A percentile compares a stretch with the other conserved stretches of the same genome.
phyloP scores from a whole-genome alignment of 176 grass and related monocot species.

The Thalia dealbata region DNA sequence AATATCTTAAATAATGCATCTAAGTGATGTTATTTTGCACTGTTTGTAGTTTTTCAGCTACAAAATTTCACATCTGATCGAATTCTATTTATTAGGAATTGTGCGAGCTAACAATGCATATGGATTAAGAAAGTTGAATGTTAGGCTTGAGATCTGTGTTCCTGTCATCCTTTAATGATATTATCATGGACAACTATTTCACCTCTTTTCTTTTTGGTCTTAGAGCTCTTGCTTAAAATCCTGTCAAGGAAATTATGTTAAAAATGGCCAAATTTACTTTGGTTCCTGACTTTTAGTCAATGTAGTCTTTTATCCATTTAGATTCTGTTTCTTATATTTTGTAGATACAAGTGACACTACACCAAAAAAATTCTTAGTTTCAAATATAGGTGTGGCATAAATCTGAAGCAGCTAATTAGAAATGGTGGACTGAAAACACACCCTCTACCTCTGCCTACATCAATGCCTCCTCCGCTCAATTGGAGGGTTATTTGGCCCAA shows the following conservation, averaged over 20 bases:
- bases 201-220: not conserved
- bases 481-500: too few species aligned
- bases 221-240: not conserved
- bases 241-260: not conserved
- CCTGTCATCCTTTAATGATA: slow-evolving; percentile 13
- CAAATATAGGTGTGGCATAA: too few species aligned
- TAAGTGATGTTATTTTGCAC: not conserved
- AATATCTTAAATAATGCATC: not conserved
- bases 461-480: too few species aligned
- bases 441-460: too few species aligned
- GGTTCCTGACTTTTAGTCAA: too few species aligned
- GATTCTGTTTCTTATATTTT: too few species aligned
- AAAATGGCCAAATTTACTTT: too few species aligned
- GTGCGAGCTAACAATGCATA: slow-evolving; percentile 36
- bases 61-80: not conserved
- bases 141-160: slow-evolving; percentile 48
- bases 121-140: slow-evolving; percentile 27
- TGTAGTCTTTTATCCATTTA: too few species aligned
- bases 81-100: slow-evolving; percentile 24
- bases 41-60: not conserved
- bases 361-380: too few species aligned
- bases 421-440: too few species aligned
- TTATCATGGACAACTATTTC: not conserved
- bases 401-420: too few species aligned
- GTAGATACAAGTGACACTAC: too few species aligned